Evolutionary conservation across 2,329 filamentous ascomycete species (phyloP), one percentile per base, ranked within the genome.

Genomic region (Teratosphaeria epicoccoides): DNA sequence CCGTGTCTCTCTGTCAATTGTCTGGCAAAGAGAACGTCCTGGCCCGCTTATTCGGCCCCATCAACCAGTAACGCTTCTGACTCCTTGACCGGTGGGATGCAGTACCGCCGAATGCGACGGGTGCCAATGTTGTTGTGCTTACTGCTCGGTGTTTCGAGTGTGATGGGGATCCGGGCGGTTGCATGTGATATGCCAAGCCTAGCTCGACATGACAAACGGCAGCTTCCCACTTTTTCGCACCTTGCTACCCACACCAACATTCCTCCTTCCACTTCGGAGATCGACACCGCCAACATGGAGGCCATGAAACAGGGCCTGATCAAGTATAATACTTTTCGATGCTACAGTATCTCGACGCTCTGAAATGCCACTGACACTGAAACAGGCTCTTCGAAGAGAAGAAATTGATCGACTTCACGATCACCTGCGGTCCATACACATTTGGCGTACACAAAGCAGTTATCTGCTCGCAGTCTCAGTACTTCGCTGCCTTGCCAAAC

Each of bases 401-500:
- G 5, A 49, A 56, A 33, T 70, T 69, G 55, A 69, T 68, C 53
- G 71, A 74, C 62, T 66, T 73, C 59, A 71, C 67, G 48, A 67
- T 73, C 56, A 59, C 63, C 43, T 72, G 67, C 61, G 69, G 70
- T 46, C 54, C 57, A 23, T 63, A 66, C 63, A 66, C 61, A 57
- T 72, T 70, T 58, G 61, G 60, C 24, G 70, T 72, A 3, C 71
- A 73, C 59, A 70, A 69, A 51, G 66, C 65, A 6, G 61, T 73
- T 44, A 59, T 73, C 46, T 68, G 67, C 57, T 67, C 68, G 24
- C 66, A 71, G 44, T 71, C 69, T 6, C 62, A 62, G 10, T 73
- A 73, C 57, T 63, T 62, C 48, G 47, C 25, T 26, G 47, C 48
- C n/a, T 22, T 28, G 14, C 40, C 45, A 20, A 51, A 29, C n/a